Evolutionary conservation across 305 asterid species (phyloP).

Genomic region (Fraxinus floribunda): DNA sequence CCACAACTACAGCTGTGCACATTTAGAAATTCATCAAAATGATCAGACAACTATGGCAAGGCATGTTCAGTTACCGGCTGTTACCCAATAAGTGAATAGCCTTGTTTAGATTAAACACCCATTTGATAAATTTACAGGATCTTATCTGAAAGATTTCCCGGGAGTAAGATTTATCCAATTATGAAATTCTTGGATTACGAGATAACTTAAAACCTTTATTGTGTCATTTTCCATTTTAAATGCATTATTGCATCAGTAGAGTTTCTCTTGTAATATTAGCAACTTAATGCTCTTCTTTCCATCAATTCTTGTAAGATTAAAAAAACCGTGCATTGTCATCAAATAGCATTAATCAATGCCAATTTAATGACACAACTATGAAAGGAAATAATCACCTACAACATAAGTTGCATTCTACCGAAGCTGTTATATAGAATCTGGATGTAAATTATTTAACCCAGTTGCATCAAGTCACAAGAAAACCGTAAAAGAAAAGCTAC

Average conservation of each 20-base stretch:
- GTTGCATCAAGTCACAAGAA: neutral
- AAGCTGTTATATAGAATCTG: slow-evolving; percentile 1
- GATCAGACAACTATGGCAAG: neutral
- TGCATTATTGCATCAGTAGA: neutral
- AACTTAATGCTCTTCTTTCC: neutral
- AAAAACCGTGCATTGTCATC: neutral
- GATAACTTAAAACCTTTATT: neutral
- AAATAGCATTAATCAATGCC: neutral
- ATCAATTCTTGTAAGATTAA: neutral
- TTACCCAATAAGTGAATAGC: slow-evolving; percentile 1
- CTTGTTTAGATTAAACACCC: neutral
- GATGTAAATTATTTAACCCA: neutral
- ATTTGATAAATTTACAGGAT: neutral
- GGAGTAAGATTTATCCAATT: slow-evolving; percentile 6
- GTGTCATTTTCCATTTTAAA: neutral
- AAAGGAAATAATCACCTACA: neutral
- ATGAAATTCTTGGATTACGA: slow-evolving; percentile 4
- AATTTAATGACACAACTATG: neutral
- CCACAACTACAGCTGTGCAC: neutral
- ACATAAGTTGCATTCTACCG: neutral
- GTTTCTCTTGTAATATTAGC: neutral
- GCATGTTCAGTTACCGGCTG: neutral
- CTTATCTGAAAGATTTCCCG: neutral
- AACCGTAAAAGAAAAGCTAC: neutral
- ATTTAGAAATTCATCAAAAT: neutral